Evolutionary conservation across 805 yeast species (phyloP).

Genomic region (Monosporozyma solicola): DNA sequence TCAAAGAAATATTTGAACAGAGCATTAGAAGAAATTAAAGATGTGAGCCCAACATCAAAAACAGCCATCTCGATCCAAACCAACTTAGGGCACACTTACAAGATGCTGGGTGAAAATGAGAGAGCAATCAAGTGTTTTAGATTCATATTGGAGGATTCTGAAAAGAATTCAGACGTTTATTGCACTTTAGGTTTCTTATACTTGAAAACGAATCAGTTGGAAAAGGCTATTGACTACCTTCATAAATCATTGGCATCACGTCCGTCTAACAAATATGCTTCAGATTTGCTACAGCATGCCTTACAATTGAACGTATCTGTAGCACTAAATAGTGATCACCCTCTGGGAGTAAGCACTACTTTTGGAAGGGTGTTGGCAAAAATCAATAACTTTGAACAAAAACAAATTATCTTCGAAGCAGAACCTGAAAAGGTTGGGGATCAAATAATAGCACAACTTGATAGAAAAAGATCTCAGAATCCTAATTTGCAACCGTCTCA

Average conservation of each 20-base stretch:
- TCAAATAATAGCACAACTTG: slow-evolving; percentile 2
- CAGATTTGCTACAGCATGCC: slow-evolving; percentile 74
- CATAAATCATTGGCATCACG: slow-evolving; percentile 74
- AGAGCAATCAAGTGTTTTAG: slow-evolving; percentile 69
- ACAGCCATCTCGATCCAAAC: slow-evolving; percentile 81
- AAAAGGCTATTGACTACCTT: slow-evolving; percentile 63
- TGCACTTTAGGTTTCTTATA: slow-evolving; percentile 81
- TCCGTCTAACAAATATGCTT: slow-evolving; percentile 77
- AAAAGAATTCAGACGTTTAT: slow-evolving; percentile 63
- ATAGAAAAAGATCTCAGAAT: slow-evolving; percentile 1
- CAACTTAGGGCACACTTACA: slow-evolving; percentile 81
- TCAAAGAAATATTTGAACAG: slow-evolving; percentile 65
- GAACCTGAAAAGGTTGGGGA: not conserved
- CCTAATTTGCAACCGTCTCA: not conserved
- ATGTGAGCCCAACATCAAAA: slow-evolving; percentile 65
- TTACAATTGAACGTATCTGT: slow-evolving; percentile 44
- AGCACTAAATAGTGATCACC: slow-evolving; percentile 25
- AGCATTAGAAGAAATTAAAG: slow-evolving; percentile 62
- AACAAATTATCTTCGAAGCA: not conserved
- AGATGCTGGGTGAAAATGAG: slow-evolving; percentile 51
- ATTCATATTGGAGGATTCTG: slow-evolving; percentile 60
- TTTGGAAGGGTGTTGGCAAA: slow-evolving; percentile 3
- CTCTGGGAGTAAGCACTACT: slow-evolving; percentile 17
- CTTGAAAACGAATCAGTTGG: slow-evolving; percentile 54
- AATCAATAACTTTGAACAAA: not conserved